Conservation (phyloP, 208 protist genomes). For the Trichomonas tenax region DNA sequence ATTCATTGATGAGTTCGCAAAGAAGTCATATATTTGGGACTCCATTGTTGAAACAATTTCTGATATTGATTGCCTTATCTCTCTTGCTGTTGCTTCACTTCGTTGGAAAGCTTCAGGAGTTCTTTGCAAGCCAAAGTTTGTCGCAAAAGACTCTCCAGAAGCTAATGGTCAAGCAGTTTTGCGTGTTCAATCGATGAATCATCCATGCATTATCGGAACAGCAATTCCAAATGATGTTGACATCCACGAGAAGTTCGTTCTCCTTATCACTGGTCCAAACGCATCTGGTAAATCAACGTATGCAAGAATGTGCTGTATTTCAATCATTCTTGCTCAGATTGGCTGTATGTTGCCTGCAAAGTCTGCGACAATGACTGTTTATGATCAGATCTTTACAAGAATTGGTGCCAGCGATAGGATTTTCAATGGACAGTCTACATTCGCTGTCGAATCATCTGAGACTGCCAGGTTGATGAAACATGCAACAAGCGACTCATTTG, state of each 20-base stretch:
- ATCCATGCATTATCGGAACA: constrained; percentile 20
- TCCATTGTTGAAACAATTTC: constrained; percentile 18
- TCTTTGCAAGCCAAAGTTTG: not conserved
- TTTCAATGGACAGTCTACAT: constrained; percentile 82
- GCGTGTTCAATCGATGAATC: not conserved
- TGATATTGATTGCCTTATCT: constrained; percentile 36
- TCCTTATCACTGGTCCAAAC: constrained; percentile 81
- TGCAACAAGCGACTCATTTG: constrained; percentile 69
- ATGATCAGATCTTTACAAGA: constrained; percentile 87
- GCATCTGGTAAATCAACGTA: constrained; percentile 94
- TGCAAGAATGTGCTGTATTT: constrained; percentile 54
- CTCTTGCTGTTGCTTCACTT: not conserved
- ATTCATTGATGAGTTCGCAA: constrained; percentile 30
- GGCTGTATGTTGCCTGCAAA: constrained; percentile 62
- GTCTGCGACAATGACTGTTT: constrained; percentile 47
- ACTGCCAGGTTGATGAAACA: constrained; percentile 57
- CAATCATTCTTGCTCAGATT: constrained; percentile 75
- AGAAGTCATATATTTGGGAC: constrained; percentile 19
- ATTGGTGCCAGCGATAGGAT: constrained; percentile 50
- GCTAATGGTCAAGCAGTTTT: not conserved
- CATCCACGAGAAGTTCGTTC: not conserved
- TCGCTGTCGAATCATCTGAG: constrained; percentile 85
- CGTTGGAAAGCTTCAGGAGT: not conserved
- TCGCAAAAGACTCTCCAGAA: not conserved
- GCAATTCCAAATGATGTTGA: constrained; percentile 34